Evolutionary conservation across 164 flowering plant genomes (phyloP).

Genomic region (Echeveria elegans): DNA sequence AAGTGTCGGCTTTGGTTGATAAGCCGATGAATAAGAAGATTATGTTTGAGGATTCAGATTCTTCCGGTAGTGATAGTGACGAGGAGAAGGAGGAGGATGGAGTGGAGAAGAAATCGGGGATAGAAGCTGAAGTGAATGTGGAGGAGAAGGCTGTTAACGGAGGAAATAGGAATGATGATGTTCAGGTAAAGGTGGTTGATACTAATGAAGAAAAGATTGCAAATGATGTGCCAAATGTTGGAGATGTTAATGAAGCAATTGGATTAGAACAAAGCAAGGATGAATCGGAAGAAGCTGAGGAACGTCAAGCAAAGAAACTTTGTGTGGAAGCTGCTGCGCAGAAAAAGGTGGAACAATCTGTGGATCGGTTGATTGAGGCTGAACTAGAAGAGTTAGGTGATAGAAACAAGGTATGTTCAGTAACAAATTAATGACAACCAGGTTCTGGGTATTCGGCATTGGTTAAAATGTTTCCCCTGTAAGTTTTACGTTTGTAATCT

Average conservation of each 20-base stretch:
- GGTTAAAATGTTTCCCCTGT: background rate
- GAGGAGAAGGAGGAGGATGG: slow-evolving; percentile 23
- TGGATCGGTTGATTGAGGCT: slow-evolving; percentile 80
- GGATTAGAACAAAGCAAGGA: background rate
- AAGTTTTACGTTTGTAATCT: no score
- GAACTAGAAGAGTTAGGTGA: slow-evolving; percentile 77
- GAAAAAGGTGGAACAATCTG: slow-evolving; percentile 41
- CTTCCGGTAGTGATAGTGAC: slow-evolving; percentile 42
- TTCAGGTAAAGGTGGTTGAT: slow-evolving; percentile 9
- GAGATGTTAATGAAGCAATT: slow-evolving; percentile 13
- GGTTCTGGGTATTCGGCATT: background rate
- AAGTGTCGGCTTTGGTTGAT: slow-evolving; percentile 17
- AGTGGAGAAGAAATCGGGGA: slow-evolving; percentile 12
- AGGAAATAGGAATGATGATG: background rate
- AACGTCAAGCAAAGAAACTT: slow-evolving; percentile 49
- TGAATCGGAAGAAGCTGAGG: slow-evolving; percentile 22
- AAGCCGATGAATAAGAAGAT: slow-evolving; percentile 61
- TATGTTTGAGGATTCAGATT: slow-evolving; percentile 57
- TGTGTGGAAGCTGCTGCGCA: slow-evolving; percentile 25
- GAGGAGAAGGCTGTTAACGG: slow-evolving; percentile 12
- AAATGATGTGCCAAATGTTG: slow-evolving; percentile 11
- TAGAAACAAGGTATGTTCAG: slow-evolving; percentile 53
- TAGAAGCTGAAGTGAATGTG: slow-evolving; percentile 14
- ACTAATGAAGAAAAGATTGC: slow-evolving; percentile 6
- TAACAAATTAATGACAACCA: background rate